Evolutionary conservation across 495 filamentous ascomycete species (phyloP), one percentile per base, ranked within the genome.

Genomic region (Aspergillus diversus): DNA sequence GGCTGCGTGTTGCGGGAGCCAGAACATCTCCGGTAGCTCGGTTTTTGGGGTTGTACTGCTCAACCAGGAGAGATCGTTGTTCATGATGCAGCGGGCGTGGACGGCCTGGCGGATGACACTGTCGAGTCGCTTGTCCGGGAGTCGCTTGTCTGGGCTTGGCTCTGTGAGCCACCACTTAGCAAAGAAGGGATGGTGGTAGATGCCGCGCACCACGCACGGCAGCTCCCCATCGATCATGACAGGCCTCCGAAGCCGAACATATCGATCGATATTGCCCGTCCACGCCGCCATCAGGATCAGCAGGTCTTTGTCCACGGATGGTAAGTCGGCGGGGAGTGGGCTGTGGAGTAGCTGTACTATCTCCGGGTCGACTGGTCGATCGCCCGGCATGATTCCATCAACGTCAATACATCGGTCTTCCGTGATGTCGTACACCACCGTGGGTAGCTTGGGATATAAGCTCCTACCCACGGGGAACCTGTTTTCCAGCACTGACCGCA

Each of bases 101-200:
- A 61, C 39, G 0, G 50, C 59, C 9, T 15, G 33, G 13, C 27
- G 49, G 59, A 55, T 33, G 12, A 7, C 0, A 17, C 15, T 3
- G 13, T 1, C 7, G 39, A 1, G 7, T 13, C 11, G 7, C 21
- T n/a, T 16, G 5, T 42, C 37, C 5, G 5, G 11, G 13, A 8
- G 11, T 5, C 4, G 55, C 15, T 8, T 43, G 13, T 54, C 43
- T n/a, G n/a, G 21, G 21, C 21, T 1, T 1, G 15, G 16, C 33
- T 58, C 67, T 56, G 16, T 31, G 48, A 21, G 52, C 60, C 69
- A 74, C 65, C 69, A 71, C 13, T 62, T 61, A n/a, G 63, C 66
- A 46, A 72, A 72, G 11, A 57, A 59, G 7, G 67, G 60, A 35
- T 68, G 49, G 57, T 72, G 67, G 54, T 70, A 68, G 39, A 72